phyloP scores from a whole-genome alignment of 2,329 filamentous ascomycete species.

The Dichotomopilus funicola region DNA sequence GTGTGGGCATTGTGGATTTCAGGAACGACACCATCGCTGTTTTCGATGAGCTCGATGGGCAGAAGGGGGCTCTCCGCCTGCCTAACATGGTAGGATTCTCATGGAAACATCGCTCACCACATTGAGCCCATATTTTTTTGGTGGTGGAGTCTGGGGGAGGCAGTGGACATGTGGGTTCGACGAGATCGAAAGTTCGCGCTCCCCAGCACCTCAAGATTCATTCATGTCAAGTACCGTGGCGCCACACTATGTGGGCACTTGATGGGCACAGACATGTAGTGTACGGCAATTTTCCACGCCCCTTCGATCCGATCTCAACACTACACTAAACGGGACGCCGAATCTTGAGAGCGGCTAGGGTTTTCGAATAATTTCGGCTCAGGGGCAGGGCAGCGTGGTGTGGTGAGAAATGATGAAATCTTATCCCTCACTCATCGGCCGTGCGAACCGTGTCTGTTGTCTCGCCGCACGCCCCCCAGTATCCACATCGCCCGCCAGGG shows the following conservation, averaged over 20 bases:
- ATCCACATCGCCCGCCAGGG: background rate
- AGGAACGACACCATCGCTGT: too few relatives aligned
- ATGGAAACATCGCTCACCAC: background rate
- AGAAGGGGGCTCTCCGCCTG: too few relatives aligned
- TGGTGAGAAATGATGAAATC: constrained; percentile 1
- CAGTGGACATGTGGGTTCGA: background rate
- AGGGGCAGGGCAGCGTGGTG: too few relatives aligned
- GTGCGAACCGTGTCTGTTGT: background rate
- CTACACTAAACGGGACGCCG: too few relatives aligned
- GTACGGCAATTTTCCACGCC: background rate
- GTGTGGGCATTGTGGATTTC: background rate
- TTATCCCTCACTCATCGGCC: background rate
- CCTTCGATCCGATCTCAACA: background rate
- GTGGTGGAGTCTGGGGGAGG: constrained; percentile 4
- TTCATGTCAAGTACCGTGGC: background rate
- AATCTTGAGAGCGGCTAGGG: too few relatives aligned
- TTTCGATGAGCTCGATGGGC: too few relatives aligned
- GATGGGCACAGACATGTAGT: too few relatives aligned
- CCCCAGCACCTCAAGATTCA: background rate
- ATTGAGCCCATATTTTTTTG: background rate
- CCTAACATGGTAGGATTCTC: background rate
- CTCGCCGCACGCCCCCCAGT: too few relatives aligned
- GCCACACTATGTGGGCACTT: too few relatives aligned
- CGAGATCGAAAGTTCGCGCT: constrained; percentile 1
- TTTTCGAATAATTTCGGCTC: too few relatives aligned